phyloP scores from a whole-genome alignment of 305 asterid genomes.

The Withania somnifera region DNA sequence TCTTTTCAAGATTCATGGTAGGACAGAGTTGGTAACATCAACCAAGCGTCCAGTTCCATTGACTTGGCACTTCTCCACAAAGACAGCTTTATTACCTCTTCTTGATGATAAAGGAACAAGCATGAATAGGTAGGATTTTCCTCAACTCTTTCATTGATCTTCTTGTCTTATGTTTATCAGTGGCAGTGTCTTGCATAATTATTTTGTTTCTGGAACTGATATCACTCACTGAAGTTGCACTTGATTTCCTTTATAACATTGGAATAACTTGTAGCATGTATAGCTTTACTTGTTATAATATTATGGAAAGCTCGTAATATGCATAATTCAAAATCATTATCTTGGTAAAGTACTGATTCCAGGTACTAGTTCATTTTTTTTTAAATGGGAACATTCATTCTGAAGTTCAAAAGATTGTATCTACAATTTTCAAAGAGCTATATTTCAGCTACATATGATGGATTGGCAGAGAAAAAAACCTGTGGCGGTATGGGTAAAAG shows the following conservation, averaged over 20 bases:
- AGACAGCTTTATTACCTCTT: conserved; percentile 72
- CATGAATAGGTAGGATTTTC: conserved; percentile 66
- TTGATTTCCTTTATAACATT: background rate
- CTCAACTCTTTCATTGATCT: background rate
- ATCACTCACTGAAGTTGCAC: background rate
- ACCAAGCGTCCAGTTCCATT: conserved; percentile 95
- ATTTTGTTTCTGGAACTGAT: background rate
- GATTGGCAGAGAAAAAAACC: background rate
- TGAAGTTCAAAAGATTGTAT: background rate
- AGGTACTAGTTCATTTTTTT: background rate
- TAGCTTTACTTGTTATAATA: background rate
- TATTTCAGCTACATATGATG: background rate
- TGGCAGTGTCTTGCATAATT: background rate
- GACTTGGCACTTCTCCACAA: conserved; percentile 93
- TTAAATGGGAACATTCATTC: background rate
- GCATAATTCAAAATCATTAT: background rate
- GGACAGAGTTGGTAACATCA: conserved; percentile 89
- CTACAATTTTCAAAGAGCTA: background rate
- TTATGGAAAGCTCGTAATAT: background rate
- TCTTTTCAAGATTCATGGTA: conserved; percentile 81
- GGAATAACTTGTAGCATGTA: background rate
- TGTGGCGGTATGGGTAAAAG: background rate
- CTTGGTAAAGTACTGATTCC: background rate
- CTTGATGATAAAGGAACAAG: conserved; percentile 88
- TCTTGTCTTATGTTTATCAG: background rate